Conservation (phyloP, 306 rosid genomes). For the Mimosa bimucronata region DNA sequence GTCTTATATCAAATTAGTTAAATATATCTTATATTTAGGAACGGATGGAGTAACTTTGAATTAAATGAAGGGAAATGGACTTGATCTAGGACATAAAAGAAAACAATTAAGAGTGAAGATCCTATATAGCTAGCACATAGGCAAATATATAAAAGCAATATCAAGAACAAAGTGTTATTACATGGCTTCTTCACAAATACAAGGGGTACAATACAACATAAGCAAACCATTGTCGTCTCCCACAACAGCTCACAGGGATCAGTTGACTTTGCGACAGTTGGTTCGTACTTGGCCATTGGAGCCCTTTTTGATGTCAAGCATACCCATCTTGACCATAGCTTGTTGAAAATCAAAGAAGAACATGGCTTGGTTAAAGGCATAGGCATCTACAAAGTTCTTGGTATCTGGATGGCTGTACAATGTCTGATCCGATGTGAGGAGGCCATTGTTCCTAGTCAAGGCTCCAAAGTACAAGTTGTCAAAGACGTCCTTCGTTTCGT, state of each 20-base stretch:
- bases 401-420: constrained; percentile 61
- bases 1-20: too few relatives aligned
- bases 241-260: not conserved
- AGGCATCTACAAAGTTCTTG: constrained; percentile 60
- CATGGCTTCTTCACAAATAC: not conserved
- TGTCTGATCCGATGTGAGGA: constrained; percentile 75
- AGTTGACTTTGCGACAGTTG: constrained; percentile 67
- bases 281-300: constrained; percentile 67
- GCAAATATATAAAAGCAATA: not conserved
- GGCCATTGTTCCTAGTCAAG: constrained; percentile 57
- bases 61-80: not conserved
- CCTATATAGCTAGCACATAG: not conserved
- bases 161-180: not conserved
- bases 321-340: constrained; percentile 81
- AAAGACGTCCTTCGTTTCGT: constrained; percentile 55
- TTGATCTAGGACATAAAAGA: too few relatives aligned
- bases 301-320: constrained; percentile 63
- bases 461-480: constrained; percentile 67
- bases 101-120: not conserved
- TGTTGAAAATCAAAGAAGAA: constrained; percentile 82
- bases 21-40: too few relatives aligned
- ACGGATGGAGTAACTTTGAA: too few relatives aligned
- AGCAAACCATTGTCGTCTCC: not conserved
- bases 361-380: constrained; percentile 76
- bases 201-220: not conserved